Evolutionary conservation across 2,329 filamentous ascomycete genomes (phyloP).

Genomic region (Dothideomycetes sp.): DNA sequence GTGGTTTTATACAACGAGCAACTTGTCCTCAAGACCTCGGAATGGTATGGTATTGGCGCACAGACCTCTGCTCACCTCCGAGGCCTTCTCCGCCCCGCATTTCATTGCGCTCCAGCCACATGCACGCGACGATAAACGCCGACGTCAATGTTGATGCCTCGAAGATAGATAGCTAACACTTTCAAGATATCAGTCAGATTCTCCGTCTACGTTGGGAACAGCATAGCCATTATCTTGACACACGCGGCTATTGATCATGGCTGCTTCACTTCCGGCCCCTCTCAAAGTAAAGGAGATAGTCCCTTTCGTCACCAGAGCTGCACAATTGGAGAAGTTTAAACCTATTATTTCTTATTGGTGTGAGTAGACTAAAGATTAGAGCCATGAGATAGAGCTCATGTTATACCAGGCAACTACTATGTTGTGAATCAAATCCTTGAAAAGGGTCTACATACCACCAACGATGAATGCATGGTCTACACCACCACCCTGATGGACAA

Average conservation of each 20-base stretch:
- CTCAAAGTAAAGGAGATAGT: conserved; percentile 63
- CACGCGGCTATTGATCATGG: too few species aligned
- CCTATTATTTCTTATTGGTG: conserved; percentile 94
- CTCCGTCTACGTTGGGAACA: too few species aligned
- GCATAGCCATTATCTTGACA: too few species aligned
- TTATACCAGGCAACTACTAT: conserved; percentile 65
- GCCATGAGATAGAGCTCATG: conserved; percentile 1
- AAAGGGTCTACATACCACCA: conserved; percentile 64
- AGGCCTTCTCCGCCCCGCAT: background rate
- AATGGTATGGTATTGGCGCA: too few species aligned
- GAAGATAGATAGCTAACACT: too few species aligned
- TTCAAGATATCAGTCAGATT: too few species aligned
- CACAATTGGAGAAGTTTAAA: conserved; percentile 73
- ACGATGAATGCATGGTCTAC: conserved; percentile 69
- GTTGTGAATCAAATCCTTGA: conserved; percentile 84
- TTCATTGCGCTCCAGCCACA: too few species aligned
- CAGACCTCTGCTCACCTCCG: too few species aligned
- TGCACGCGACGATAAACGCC: too few species aligned
- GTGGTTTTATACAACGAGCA: too few species aligned
- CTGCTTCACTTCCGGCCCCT: conserved; percentile 55
- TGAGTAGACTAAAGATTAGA: conserved; percentile 38
- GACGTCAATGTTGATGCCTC: background rate
- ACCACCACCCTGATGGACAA: conserved; percentile 83
- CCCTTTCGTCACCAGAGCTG: conserved; percentile 72
- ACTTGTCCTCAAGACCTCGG: conserved; percentile 4